Conservation (phyloP, 495 filamentous ascomycete genomes). For the Polyplosphaeria fusca region DNA sequence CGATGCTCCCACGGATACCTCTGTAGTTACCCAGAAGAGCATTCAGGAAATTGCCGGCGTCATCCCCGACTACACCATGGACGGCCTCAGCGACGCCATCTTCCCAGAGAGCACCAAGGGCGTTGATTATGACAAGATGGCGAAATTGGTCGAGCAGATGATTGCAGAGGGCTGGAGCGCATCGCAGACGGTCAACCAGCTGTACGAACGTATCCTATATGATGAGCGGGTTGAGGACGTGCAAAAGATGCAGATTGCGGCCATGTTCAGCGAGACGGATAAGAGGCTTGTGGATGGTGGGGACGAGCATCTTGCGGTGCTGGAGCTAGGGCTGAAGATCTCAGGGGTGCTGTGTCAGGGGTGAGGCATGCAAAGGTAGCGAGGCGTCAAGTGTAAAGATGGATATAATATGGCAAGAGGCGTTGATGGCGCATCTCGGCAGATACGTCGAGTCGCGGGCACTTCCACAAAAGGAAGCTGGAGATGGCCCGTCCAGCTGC, state of each 20-base stretch:
- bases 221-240: constrained; percentile 77
- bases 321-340: constrained; percentile 80
- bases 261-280: constrained; percentile 87
- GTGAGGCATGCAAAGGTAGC: no score
- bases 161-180: constrained; percentile 98
- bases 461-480: no score
- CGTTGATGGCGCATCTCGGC: no score
- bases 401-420: no score
- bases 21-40: constrained; percentile 65
- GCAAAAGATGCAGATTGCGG: constrained; percentile 87
- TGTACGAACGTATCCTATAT: constrained; percentile 79
- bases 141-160: constrained; percentile 78
- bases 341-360: constrained; percentile 58
- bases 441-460: no score
- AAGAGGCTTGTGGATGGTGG: constrained; percentile 96
- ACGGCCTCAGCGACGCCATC: constrained; percentile 69
- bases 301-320: constrained; percentile 87
- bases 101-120: constrained; percentile 59
- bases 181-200: constrained; percentile 79
- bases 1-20: constrained; percentile 37
- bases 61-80: constrained; percentile 71
- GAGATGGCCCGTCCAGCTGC: no score
- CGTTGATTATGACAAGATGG: constrained; percentile 68
- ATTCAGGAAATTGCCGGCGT: constrained; percentile 97
- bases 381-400: no score